These are phyloP conservation scores for Puccinia novopanici DNA, from an alignment of 1,284 basidiomycete genomes.

Conservation along the genomic window DNA sequence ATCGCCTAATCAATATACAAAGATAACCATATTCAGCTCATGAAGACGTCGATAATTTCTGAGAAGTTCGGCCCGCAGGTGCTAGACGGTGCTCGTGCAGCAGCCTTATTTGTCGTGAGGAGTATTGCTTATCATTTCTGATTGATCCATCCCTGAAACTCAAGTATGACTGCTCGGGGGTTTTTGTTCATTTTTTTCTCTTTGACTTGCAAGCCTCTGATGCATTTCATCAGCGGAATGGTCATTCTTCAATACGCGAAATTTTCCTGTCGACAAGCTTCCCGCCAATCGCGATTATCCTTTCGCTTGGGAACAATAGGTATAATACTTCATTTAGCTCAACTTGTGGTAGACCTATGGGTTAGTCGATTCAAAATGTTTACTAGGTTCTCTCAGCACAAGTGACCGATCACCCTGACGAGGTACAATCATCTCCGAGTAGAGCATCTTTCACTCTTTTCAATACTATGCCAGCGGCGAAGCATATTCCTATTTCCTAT, in stretches of 20 bases:
- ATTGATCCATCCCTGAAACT: neutral
- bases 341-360: constrained; percentile 6
- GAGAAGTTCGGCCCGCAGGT: neutral
- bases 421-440: neutral
- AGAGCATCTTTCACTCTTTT: constrained; percentile 19
- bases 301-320: constrained; percentile 11
- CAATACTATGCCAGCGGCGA: constrained; percentile 18
- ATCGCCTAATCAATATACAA: too few relatives aligned
- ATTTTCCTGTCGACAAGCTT: neutral
- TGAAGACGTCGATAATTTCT: neutral
- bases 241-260: constrained; percentile 12
- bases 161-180: neutral
- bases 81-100: neutral
- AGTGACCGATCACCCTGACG: neutral
- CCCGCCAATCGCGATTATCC: constrained; percentile 4
- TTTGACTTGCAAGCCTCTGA: constrained; percentile 27
- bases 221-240: constrained; percentile 29
- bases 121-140: neutral
- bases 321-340: constrained; percentile 5
- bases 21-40: neutral
- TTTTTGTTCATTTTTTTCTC: neutral
- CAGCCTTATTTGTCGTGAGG: neutral
- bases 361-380: neutral
- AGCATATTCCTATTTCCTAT: constrained; percentile 9
- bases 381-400: neutral